Conservation (phyloP, 1,284 basidiomycete species). For the Pisolithus thermaeus region DNA sequence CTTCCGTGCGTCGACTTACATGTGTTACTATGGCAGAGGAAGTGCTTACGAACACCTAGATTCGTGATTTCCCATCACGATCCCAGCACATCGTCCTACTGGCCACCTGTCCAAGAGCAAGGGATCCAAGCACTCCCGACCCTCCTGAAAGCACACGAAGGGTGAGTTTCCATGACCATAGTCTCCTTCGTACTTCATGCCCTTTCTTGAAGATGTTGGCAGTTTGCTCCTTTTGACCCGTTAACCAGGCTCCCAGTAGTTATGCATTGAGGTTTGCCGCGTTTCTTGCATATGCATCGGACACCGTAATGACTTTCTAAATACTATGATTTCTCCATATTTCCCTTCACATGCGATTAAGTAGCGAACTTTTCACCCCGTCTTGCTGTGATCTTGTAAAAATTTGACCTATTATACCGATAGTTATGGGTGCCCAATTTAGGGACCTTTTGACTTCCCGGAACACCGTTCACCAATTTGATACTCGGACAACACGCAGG, state of each 20-base stretch:
- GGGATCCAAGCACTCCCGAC: not conserved
- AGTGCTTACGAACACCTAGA: not conserved
- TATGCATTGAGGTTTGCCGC: not conserved
- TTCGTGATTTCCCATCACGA: conserved; percentile 8
- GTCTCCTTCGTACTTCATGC: not conserved
- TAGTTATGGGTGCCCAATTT: no score
- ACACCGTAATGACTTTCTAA: no score
- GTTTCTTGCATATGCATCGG: no score
- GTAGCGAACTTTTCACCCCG: no score
- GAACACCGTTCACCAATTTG: no score
- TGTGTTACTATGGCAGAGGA: not conserved
- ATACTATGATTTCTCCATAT: no score
- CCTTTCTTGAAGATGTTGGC: conserved; percentile 4
- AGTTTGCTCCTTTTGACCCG: conserved; percentile 7
- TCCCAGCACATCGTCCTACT: conserved; percentile 3
- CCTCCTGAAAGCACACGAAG: conserved; percentile 1
- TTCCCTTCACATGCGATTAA: no score
- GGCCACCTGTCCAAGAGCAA: conserved; percentile 3
- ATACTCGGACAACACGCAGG: no score
- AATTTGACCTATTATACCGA: no score
- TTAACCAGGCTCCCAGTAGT: not conserved
- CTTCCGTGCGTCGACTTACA: not conserved
- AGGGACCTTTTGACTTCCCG: no score
- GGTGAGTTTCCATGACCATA: not conserved
- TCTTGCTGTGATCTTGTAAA: no score